These are phyloP conservation scores for Murraya paniculata DNA, from an alignment of 345 rosid genomes.

Conservation along the genomic window DNA sequence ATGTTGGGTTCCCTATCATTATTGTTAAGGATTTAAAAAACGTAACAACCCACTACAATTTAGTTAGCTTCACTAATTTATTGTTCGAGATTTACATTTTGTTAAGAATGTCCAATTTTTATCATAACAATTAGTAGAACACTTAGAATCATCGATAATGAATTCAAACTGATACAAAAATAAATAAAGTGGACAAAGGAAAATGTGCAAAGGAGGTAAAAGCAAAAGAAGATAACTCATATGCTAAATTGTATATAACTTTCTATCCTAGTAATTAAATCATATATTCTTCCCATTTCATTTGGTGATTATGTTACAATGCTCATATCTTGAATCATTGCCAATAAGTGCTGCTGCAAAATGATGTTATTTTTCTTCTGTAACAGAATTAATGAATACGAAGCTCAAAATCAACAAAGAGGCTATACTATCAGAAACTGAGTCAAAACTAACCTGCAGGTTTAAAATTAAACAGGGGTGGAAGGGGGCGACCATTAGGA, in stretches of 20 bases:
- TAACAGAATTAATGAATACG: background rate
- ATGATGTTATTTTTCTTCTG: background rate
- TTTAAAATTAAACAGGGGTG: constrained; percentile 84
- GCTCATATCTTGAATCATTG: background rate
- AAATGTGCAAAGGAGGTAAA: background rate
- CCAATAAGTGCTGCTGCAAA: background rate
- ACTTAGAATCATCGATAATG: background rate
- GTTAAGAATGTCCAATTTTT: background rate
- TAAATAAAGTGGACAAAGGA: background rate
- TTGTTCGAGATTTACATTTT: too few species aligned
- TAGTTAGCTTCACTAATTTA: too few species aligned
- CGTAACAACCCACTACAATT: too few species aligned
- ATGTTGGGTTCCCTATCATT: too few species aligned
- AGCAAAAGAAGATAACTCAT: background rate
- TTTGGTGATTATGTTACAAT: background rate
- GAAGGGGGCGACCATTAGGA: constrained; percentile 93
- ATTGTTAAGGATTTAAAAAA: too few species aligned
- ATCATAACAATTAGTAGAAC: background rate
- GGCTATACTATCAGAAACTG: background rate
- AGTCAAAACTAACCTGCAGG: constrained; percentile 50
- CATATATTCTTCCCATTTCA: background rate
- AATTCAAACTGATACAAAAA: background rate
- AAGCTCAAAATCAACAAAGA: background rate
- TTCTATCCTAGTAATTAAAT: background rate
- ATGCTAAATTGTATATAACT: background rate